A percentile compares a stretch with the other conserved stretches of the same genome.
phyloP scores from a whole-genome alignment of 1,284 basidiomycete genomes.

The Austroboletus niveus region DNA sequence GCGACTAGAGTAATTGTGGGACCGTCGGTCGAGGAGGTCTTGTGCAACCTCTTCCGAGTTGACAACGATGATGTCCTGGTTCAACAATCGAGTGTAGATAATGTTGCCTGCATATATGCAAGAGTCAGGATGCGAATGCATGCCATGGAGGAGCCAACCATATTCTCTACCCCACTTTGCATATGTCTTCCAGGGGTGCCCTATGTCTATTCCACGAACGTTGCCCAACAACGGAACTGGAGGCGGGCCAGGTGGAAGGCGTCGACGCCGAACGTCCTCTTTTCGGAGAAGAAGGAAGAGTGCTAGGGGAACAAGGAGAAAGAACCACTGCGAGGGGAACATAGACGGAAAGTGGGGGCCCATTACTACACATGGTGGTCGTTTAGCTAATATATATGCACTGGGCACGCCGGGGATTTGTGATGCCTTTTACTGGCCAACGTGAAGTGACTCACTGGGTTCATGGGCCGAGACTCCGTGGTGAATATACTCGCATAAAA shows the following conservation, averaged over 20 bases:
- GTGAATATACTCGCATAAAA: too few species aligned
- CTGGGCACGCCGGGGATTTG: too few species aligned
- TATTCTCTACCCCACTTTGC: slow-evolving; percentile 22
- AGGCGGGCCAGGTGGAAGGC: background rate
- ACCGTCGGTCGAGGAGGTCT: slow-evolving; percentile 21
- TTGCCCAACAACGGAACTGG: slow-evolving; percentile 24
- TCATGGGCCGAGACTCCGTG: too few species aligned
- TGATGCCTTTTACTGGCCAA: too few species aligned
- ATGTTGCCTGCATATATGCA: slow-evolving; percentile 10
- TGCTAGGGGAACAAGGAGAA: slow-evolving; percentile 8
- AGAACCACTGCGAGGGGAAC: background rate
- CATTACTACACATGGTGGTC: too few species aligned
- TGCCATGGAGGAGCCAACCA: slow-evolving; percentile 8
- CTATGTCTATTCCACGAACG: slow-evolving; percentile 13
- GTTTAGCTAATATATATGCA: too few species aligned
- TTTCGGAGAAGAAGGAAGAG: slow-evolving; percentile 10
- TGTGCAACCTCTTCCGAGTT: slow-evolving; percentile 26
- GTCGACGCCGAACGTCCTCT: slow-evolving; percentile 1
- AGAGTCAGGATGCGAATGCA: background rate
- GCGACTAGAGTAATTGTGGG: slow-evolving; percentile 24
- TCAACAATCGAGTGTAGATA: slow-evolving; percentile 20
- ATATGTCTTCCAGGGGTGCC: slow-evolving; percentile 24
- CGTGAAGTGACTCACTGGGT: too few species aligned
- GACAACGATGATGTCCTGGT: slow-evolving; percentile 17
- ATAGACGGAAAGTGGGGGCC: too few species aligned